These are phyloP conservation scores for Rhizopus arrhizus DNA, from an alignment of 371 early-diverging fungal species.

Conservation along the genomic window DNA sequence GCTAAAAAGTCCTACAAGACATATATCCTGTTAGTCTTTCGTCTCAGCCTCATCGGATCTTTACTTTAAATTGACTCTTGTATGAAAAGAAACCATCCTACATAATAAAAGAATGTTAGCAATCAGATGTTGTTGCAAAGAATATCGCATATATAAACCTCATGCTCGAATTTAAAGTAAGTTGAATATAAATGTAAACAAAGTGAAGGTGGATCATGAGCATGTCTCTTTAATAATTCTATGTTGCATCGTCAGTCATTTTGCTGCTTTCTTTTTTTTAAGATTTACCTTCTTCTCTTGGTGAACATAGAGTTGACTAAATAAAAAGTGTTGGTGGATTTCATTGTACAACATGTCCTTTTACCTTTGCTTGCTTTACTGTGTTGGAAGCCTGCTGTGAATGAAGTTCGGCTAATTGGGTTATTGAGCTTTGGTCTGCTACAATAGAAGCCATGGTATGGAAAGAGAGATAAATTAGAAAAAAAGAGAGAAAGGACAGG, in stretches of 20 bases:
- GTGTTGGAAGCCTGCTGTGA: conserved; percentile 42
- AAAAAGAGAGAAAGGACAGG: neutral
- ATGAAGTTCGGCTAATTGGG: conserved; percentile 48
- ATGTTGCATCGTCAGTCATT: neutral
- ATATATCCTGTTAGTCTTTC: neutral
- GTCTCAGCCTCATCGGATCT: neutral
- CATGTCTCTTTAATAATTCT: conserved; percentile 52
- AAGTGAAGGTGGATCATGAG: conserved; percentile 54
- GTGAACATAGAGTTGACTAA: neutral
- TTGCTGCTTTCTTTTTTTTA: neutral
- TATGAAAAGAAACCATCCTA: conserved; percentile 68
- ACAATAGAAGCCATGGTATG: conserved; percentile 39
- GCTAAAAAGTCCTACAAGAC: conserved; percentile 54
- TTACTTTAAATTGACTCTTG: conserved; percentile 65
- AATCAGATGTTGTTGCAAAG: neutral
- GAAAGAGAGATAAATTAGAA: too few relatives aligned
- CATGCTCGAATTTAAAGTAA: conserved; percentile 67
- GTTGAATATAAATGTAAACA: conserved; percentile 62
- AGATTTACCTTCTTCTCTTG: conserved; percentile 2
- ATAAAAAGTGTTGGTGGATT: neutral
- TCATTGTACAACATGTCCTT: neutral
- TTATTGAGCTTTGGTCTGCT: conserved; percentile 42
- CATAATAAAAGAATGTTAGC: neutral
- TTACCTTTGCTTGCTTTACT: neutral
- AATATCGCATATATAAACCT: conserved; percentile 34